Conservation (phyloP, 495 filamentous ascomycete species). For the Xylaria scruposa region DNA sequence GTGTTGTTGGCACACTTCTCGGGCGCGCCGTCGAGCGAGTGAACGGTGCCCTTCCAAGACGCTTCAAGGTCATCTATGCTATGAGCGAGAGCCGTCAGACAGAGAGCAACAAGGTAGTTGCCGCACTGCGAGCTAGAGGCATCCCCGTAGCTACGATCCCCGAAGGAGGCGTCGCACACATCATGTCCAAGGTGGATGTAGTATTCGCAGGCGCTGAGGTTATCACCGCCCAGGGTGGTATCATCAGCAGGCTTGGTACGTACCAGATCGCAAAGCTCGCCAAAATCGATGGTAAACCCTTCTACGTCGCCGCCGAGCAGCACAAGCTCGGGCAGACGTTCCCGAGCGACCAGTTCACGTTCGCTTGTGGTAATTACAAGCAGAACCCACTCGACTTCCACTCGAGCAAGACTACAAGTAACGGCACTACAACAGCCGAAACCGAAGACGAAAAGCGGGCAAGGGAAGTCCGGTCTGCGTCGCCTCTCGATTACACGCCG, state of each 20-base stretch:
- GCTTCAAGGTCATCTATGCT: constrained; percentile 89
- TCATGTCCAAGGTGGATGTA: constrained; percentile 79
- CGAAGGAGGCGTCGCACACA: constrained; percentile 80
- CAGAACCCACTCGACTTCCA: constrained; percentile 40
- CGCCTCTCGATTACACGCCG: constrained; percentile 84
- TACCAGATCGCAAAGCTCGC: constrained; percentile 87
- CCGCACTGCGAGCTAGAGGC: constrained; percentile 70
- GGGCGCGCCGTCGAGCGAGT: constrained; percentile 68
- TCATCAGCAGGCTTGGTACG: constrained; percentile 89
- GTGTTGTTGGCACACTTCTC: constrained; percentile 81
- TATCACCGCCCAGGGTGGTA: constrained; percentile 91
- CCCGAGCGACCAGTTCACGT: constrained; percentile 77
- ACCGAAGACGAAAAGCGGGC: constrained; percentile 43
- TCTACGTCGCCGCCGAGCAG: constrained; percentile 92
- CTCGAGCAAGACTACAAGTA: constrained; percentile 35
- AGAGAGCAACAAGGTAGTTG: constrained; percentile 59
- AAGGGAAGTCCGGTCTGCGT: constrained; percentile 37
- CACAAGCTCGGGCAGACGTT: constrained; percentile 88
- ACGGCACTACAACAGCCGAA: constrained; percentile 55
- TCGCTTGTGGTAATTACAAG: constrained; percentile 51
- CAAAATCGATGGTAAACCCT: constrained; percentile 75
- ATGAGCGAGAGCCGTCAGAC: constrained; percentile 53
- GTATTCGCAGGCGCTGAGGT: constrained; percentile 94
- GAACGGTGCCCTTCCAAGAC: constrained; percentile 59
- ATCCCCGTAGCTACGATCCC: constrained; percentile 86